Evolutionary conservation across 129 eudicot species (phyloP).

Genomic region (Smallanthus sonchifolius): DNA sequence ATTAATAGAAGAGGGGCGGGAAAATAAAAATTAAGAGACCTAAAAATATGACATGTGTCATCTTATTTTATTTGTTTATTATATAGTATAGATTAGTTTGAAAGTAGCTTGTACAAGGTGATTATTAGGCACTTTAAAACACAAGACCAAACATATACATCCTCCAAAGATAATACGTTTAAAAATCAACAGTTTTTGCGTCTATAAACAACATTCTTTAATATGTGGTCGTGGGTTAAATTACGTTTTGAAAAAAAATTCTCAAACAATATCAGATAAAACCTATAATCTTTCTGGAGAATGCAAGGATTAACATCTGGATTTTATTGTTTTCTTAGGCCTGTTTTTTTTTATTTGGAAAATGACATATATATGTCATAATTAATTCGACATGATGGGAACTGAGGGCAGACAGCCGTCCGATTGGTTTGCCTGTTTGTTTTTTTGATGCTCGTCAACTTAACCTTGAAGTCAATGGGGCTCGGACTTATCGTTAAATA

Average conservation of each 20-base stretch:
- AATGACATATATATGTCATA: neutral
- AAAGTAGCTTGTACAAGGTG: neutral
- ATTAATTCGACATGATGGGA: neutral
- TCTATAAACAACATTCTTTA: neutral
- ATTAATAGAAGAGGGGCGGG: no score
- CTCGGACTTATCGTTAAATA: neutral
- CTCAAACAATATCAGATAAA: neutral
- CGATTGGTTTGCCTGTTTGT: neutral
- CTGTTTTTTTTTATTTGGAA: neutral
- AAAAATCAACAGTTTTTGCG: neutral
- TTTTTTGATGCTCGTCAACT: neutral
- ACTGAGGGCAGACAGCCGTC: slow-evolving; percentile 31
- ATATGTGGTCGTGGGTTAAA: neutral
- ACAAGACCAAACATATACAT: neutral
- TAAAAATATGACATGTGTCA: no score
- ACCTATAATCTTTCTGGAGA: slow-evolving; percentile 12
- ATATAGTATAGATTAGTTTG: no score
- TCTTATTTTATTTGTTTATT: no score
- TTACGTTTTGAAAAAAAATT: neutral
- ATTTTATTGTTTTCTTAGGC: slow-evolving; percentile 10
- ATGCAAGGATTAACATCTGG: slow-evolving; percentile 20
- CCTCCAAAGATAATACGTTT: neutral
- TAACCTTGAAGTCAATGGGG: neutral
- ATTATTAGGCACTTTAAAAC: neutral
- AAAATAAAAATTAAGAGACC: no score